Conservation (phyloP, 768 basidiomycete species). For the Lactarius akahatsu region DNA sequence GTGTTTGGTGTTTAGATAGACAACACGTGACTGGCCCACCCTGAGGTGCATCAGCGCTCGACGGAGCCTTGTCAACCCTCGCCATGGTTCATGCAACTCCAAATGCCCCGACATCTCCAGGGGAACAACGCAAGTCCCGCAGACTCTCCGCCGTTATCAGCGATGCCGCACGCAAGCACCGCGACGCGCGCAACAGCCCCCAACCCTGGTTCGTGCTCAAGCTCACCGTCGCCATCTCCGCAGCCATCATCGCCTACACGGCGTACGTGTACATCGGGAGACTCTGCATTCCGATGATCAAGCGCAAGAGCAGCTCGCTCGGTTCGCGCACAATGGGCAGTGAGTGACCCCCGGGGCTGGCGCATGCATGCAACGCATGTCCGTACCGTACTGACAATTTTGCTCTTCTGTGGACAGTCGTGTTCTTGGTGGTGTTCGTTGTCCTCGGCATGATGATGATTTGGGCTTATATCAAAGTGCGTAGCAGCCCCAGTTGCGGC, state of each 20-base stretch:
- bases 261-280: slow-evolving; percentile 77
- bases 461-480: slow-evolving; percentile 78
- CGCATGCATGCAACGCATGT: too few species aligned
- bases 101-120: background rate
- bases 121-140: background rate
- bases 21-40: background rate
- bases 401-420: slow-evolving; percentile 46
- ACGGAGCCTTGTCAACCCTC: background rate
- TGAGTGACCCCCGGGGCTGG: slow-evolving; percentile 45
- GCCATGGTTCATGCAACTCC: background rate
- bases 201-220: slow-evolving; percentile 79
- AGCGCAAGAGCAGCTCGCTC: slow-evolving; percentile 41
- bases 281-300: slow-evolving; percentile 72
- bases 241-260: slow-evolving; percentile 63
- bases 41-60: too few species aligned
- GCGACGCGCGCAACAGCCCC: slow-evolving; percentile 37
- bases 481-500: slow-evolving; percentile 27
- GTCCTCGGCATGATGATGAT: slow-evolving; percentile 66
- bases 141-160: slow-evolving; percentile 5
- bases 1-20: background rate
- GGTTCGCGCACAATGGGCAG: slow-evolving; percentile 58
- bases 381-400: background rate
- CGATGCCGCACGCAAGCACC: slow-evolving; percentile 12
- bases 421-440: slow-evolving; percentile 60
- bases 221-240: slow-evolving; percentile 56